These are phyloP conservation scores for Clavispora phyllophila DNA, from an alignment of 805 yeast genomes.

Conservation along the genomic window DNA sequence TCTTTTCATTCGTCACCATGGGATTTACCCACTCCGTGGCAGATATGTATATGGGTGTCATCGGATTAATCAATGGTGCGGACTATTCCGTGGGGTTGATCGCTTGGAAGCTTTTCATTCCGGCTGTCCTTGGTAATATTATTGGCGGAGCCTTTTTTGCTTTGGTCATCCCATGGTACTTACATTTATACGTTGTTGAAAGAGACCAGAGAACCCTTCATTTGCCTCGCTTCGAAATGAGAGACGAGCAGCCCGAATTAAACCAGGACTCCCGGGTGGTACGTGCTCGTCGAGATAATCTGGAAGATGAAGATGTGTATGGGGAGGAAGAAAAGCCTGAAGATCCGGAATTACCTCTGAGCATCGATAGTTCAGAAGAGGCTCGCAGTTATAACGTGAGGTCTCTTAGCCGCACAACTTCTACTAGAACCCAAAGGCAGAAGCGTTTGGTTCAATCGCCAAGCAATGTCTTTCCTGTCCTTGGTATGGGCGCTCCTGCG, in stretches of 20 bases:
- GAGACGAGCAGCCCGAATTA: conserved; percentile 77
- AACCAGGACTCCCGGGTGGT: conserved; percentile 77
- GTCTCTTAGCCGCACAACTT: neutral
- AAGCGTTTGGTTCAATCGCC: conserved; percentile 43
- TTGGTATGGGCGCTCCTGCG: conserved; percentile 69
- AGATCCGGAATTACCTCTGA: neutral
- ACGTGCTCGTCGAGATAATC: conserved; percentile 22
- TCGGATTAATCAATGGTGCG: conserved; percentile 66
- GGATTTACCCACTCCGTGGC: conserved; percentile 82
- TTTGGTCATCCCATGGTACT: conserved; percentile 61
- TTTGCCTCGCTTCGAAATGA: conserved; percentile 63
- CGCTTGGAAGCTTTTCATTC: conserved; percentile 69
- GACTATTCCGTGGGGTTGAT: conserved; percentile 56
- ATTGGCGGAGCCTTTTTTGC: conserved; percentile 75
- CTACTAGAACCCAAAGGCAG: conserved; percentile 2
- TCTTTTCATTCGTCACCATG: conserved; percentile 71
- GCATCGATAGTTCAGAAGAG: neutral
- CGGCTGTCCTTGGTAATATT: conserved; percentile 70
- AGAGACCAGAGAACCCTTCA: conserved; percentile 57
- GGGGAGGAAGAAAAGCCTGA: conserved; percentile 6
- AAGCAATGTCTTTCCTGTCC: conserved; percentile 73
- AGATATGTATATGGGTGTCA: conserved; percentile 66
- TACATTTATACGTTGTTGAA: conserved; percentile 70
- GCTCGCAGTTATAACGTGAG: neutral
- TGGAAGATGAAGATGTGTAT: conserved; percentile 3